Conservation (phyloP, 768 basidiomycete species). For the Gyrodon lividus region DNA sequence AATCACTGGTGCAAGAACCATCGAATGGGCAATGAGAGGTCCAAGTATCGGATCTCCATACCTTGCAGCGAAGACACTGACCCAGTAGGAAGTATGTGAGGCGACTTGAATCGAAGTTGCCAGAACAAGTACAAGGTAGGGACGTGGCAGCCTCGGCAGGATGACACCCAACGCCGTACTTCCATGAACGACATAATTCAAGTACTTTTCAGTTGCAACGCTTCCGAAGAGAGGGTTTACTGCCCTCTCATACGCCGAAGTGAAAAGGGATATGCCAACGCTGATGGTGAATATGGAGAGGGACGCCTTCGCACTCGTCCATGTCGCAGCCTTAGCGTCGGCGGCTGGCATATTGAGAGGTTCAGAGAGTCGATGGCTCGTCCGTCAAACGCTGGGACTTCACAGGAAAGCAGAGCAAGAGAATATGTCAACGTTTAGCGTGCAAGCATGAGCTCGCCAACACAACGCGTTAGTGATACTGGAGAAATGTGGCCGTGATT, state of each 20-base stretch:
- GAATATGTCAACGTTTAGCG: neutral
- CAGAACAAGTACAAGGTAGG: constrained; percentile 30
- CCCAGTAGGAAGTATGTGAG: constrained; percentile 68
- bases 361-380: too few species aligned
- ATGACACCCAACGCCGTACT: constrained; percentile 35
- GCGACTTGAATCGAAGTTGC: constrained; percentile 43
- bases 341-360: constrained; percentile 4
- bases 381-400: too few species aligned
- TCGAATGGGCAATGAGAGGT: constrained; percentile 55
- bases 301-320: constrained; percentile 14
- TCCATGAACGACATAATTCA: constrained; percentile 41
- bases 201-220: constrained; percentile 49
- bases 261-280: constrained; percentile 50
- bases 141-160: constrained; percentile 28
- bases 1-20: constrained; percentile 56
- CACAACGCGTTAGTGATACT: neutral
- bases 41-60: constrained; percentile 52
- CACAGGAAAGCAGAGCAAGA: neutral
- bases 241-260: constrained; percentile 61
- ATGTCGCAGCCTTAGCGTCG: constrained; percentile 5
- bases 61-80: constrained; percentile 58
- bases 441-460: neutral
- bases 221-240: constrained; percentile 71
- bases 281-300: constrained; percentile 30
- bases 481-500: neutral